These are phyloP conservation scores for Xylaria sp. DNA, from an alignment of 2,329 filamentous ascomycete species.

Conservation along the genomic window DNA sequence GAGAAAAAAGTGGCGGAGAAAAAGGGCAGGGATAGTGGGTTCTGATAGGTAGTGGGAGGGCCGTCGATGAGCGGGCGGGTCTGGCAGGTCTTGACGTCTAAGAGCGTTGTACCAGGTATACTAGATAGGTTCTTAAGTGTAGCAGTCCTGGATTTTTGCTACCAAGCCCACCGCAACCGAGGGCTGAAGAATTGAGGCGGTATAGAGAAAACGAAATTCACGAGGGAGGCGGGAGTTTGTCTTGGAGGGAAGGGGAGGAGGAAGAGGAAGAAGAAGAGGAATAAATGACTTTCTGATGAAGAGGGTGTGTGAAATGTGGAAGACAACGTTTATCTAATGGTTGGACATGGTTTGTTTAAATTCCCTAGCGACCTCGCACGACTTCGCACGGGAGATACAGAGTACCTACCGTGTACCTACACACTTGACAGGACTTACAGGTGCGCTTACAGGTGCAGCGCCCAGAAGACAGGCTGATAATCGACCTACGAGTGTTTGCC, in stretches of 20 bases:
- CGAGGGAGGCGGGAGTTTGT: neutral
- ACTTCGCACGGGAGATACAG: conserved; percentile 11
- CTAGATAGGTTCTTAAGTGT: neutral
- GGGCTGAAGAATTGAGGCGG: conserved; percentile 2
- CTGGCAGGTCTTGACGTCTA: conserved; percentile 23
- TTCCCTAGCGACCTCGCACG: conserved; percentile 12
- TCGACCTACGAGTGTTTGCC: neutral
- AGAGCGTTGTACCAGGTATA: neutral
- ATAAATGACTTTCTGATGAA: conserved; percentile 24
- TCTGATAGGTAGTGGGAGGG: conserved; percentile 42
- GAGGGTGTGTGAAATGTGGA: conserved; percentile 17
- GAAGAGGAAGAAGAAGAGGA: conserved; percentile 1
- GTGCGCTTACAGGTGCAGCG: neutral
- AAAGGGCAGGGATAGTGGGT: conserved; percentile 43
- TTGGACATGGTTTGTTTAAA: conserved; percentile 25
- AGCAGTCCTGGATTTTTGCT: neutral
- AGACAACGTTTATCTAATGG: conserved; percentile 12
- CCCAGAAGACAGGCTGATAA: neutral
- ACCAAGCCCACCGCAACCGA: conserved; percentile 10
- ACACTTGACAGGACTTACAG: no score
- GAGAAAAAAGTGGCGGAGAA: conserved; percentile 43
- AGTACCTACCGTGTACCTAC: neutral
- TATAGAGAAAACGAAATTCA: neutral
- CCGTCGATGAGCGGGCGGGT: conserved; percentile 37
- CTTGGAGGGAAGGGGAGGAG: neutral